These are phyloP conservation scores for Trichoderma gracile DNA, from an alignment of 2,329 filamentous ascomycete species.

Conservation along the genomic window DNA sequence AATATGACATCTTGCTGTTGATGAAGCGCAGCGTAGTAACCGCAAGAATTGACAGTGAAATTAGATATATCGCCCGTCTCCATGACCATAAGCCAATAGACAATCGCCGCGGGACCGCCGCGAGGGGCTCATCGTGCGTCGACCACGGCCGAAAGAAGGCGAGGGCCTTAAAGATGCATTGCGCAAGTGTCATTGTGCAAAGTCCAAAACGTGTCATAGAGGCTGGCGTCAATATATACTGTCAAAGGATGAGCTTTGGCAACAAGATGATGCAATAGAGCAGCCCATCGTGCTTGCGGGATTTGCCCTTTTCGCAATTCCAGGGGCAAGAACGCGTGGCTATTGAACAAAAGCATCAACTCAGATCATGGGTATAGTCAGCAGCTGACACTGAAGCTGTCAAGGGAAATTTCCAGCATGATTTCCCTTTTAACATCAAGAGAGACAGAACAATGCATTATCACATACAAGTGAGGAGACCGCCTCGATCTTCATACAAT, in stretches of 20 bases:
- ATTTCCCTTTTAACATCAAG: background rate
- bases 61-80: background rate
- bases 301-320: background rate
- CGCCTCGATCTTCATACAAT: background rate
- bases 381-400: background rate
- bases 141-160: background rate
- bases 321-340: background rate
- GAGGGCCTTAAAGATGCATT: constrained; percentile 13
- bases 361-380: background rate
- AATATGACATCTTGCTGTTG: constrained; percentile 30
- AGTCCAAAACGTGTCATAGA: background rate
- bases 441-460: background rate
- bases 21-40: background rate
- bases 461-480: background rate
- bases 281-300: background rate
- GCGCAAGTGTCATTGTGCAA: constrained; percentile 2
- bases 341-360: background rate
- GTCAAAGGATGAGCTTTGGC: background rate
- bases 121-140: constrained; percentile 6
- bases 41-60: constrained; percentile 5
- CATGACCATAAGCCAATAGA: background rate
- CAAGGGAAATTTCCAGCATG: background rate
- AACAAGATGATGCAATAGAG: background rate
- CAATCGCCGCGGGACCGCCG: background rate
- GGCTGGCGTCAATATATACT: background rate